A percentile compares a stretch with the other conserved stretches of the same genome.
These are phyloP conservation scores for Cytospora piceicola DNA, from an alignment of 2,329 filamentous ascomycete genomes.

Conservation along the genomic window DNA sequence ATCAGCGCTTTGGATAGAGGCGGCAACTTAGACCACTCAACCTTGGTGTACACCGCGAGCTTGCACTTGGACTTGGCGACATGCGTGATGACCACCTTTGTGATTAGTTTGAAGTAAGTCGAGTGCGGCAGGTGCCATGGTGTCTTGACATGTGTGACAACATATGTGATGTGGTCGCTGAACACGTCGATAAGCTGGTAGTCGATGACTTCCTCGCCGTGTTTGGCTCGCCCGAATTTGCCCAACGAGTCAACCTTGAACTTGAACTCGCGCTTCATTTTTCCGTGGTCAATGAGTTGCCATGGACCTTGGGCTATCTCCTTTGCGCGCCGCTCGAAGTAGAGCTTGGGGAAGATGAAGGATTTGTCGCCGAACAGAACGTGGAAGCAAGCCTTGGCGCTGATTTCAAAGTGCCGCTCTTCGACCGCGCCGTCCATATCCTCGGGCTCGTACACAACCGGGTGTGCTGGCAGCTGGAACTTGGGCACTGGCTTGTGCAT, in stretches of 20 bases:
- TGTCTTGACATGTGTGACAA: conserved; percentile 64
- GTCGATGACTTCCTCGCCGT: conserved; percentile 66
- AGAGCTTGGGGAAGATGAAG: conserved; percentile 88
- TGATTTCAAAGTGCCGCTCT: conserved; percentile 85
- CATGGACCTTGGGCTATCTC: conserved; percentile 87
- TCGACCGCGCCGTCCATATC: conserved; percentile 77
- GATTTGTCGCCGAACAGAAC: conserved; percentile 96
- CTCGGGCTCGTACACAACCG: conserved; percentile 82
- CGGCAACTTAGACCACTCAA: conserved; percentile 80
- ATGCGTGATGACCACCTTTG: conserved; percentile 92
- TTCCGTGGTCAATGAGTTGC: conserved; percentile 70
- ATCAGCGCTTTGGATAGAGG: conserved; percentile 63
- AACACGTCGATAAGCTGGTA: conserved; percentile 85
- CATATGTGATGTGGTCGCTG: conserved; percentile 73
- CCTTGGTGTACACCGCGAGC: conserved; percentile 81
- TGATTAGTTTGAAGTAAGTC: conserved; percentile 77
- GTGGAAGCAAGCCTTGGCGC: conserved; percentile 92
- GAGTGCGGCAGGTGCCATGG: conserved; percentile 86
- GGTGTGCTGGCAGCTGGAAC: conserved; percentile 79
- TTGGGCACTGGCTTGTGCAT: conserved; percentile 59
- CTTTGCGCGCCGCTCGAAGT: conserved; percentile 79
- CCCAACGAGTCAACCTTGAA: conserved; percentile 74
- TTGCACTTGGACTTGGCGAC: conserved; percentile 91
- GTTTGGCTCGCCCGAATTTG: conserved; percentile 64
- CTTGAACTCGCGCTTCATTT: conserved; percentile 76